Evolutionary conservation across 2,329 filamentous ascomycete genomes (phyloP), one percentile per base, ranked within the genome.

Genomic region (Zarea fungicola): DNA sequence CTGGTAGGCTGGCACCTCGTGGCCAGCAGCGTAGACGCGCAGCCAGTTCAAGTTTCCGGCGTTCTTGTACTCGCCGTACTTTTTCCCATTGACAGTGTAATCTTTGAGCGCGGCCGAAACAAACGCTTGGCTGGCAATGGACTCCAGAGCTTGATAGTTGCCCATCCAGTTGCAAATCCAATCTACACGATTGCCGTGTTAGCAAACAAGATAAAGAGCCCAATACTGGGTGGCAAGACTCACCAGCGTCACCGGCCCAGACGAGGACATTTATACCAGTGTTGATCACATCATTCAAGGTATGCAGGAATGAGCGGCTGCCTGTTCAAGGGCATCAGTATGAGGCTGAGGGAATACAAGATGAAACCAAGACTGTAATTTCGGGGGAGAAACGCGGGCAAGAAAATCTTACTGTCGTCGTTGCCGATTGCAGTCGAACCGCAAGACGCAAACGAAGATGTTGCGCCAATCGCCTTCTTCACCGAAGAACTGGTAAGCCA

Each of bases 91-190:
- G 3, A 80, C 71, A 0, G 66, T 77, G 54, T 80, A 81, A 1
- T 65, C 56, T 52, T 59, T 50, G 11, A 73, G 55, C 19, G 58
- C 58, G 55, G 80, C 81, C 3, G 66, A 60, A 1, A 63, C 51
- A 7, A 66, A 60, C 3, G 64, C 67, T 1, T 62, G 51, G 57
- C 70, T 80, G 11, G 66, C 61, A 21, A 81, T 63, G 0, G 66
- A 65, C 28, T 80, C 66, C 2, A 74, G 71, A 2, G 70, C 71
- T 10, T 61, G 65, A 6, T 74, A 65, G 26, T 67, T 71, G n/a
- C 78, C 78, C 25, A 74, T 63, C 73, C 76, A 80, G 61, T 81
- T 81, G 56, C 76, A 81, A 46, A 80, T 77, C 63, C 70, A 80
- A 55, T 82, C 78, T 58, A 31, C 2, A 51, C 39, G 1, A 51